phyloP scores from a whole-genome alignment of 768 basidiomycete genomes.

The Boletales sp. region DNA sequence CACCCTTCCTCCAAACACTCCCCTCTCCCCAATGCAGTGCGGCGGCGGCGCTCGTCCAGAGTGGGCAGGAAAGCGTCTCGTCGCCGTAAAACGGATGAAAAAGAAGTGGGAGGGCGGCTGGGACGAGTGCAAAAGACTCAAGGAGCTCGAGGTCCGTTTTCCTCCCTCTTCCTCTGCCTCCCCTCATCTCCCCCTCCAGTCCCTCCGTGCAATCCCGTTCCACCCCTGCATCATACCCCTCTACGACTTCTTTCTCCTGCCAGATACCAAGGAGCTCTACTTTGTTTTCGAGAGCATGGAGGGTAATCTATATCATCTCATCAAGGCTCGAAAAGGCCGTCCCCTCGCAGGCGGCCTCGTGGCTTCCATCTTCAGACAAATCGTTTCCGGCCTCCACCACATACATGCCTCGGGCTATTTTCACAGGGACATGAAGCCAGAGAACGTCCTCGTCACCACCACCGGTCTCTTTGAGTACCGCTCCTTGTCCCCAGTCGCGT shows the following conservation, averaged over 20 bases:
- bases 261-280: slow-evolving; percentile 92
- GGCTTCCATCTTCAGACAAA: slow-evolving; percentile 91
- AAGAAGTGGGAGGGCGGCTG: slow-evolving; percentile 97
- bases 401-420: slow-evolving; percentile 93
- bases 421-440: slow-evolving; percentile 99
- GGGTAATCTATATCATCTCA: slow-evolving; percentile 98
- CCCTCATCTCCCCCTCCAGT: slow-evolving; percentile 47
- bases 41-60: slow-evolving; percentile 89
- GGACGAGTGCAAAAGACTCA: slow-evolving; percentile 93
- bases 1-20: slow-evolving; percentile 85
- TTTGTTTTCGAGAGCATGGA: slow-evolving; percentile 99
- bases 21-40: slow-evolving; percentile 93
- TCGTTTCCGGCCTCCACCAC: slow-evolving; percentile 86
- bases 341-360: slow-evolving; percentile 96
- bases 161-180: slow-evolving; percentile 10
- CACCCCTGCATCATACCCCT: slow-evolving; percentile 98
- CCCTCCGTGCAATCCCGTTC: slow-evolving; percentile 88
- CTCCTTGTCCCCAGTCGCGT: slow-evolving; percentile 66
- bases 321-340: slow-evolving; percentile 93
- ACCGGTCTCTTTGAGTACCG: slow-evolving; percentile 93
- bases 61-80: slow-evolving; percentile 91
- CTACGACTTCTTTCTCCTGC: slow-evolving; percentile 99
- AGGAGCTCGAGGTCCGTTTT: slow-evolving; percentile 85
- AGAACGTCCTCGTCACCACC: slow-evolving; percentile 97
- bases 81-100: slow-evolving; percentile 98